Evolutionary conservation across 2,329 filamentous ascomycete genomes (phyloP).

Genomic region (Myriosclerotinia curreyana): DNA sequence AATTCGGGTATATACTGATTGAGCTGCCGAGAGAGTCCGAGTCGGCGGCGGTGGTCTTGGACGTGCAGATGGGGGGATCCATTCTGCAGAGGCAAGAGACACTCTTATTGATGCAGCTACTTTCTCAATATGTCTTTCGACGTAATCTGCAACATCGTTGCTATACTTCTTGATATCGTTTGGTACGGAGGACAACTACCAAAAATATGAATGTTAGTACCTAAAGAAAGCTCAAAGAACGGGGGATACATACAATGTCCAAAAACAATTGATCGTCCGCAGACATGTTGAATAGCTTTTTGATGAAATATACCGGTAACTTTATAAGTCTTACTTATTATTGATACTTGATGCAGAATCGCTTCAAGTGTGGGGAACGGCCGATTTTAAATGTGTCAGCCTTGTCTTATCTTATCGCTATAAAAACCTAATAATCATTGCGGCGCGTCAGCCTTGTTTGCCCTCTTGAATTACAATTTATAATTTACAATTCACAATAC

Average conservation of each 20-base stretch:
- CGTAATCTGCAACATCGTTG: constrained; percentile 69
- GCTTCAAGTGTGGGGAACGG: constrained; percentile 20
- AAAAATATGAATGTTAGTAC: constrained; percentile 11
- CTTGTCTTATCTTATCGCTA: constrained; percentile 9
- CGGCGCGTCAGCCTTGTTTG: constrained; percentile 13
- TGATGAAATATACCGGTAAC: constrained; percentile 5
- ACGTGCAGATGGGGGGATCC: constrained; percentile 69
- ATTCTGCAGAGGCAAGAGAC: constrained; percentile 61
- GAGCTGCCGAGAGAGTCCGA: constrained; percentile 23
- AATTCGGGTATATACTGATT: constrained; percentile 50
- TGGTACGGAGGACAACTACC: constrained; percentile 55
- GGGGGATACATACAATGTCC: constrained; percentile 61
- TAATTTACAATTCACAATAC: not conserved
- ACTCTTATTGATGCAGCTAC: constrained; percentile 70
- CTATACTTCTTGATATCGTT: constrained; percentile 70
- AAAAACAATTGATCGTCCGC: constrained; percentile 76
- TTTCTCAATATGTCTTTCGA: constrained; percentile 77
- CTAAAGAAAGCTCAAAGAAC: not conserved
- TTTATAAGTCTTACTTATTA: not conserved
- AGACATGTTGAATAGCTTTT: constrained; percentile 57
- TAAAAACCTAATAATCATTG: too few relatives aligned
- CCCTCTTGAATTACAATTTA: constrained; percentile 7
- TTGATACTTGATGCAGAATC: constrained; percentile 10
- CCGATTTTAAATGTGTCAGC: constrained; percentile 5
- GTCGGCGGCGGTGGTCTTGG: constrained; percentile 50